Percentiles rank a stretch among this genome's conserved stretches.
Conservation (phyloP, 2,329 filamentous ascomycete species). For the Sphaerulina populicola region DNA sequence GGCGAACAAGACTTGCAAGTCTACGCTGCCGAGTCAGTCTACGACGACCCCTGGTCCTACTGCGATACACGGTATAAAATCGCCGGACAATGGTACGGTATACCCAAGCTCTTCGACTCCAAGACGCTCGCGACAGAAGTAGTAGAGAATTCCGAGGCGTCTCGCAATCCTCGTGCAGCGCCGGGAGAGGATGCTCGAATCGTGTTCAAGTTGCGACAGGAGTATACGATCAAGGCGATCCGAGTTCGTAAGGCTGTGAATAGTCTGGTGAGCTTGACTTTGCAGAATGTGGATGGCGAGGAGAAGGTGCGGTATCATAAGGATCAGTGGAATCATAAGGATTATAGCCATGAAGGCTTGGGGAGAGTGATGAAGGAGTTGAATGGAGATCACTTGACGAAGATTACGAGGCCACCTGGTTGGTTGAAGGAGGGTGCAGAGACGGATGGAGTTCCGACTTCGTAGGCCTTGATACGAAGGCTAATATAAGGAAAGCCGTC, state of each 20-base stretch:
- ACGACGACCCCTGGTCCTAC: constrained; percentile 43
- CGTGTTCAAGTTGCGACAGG: constrained; percentile 44
- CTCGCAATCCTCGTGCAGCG: neutral
- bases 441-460: neutral
- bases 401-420: constrained; percentile 1
- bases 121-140: constrained; percentile 15
- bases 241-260: constrained; percentile 36
- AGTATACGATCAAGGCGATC: constrained; percentile 39
- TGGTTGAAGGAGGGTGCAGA: constrained; percentile 5
- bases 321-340: constrained; percentile 45
- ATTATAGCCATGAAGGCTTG: constrained; percentile 42
- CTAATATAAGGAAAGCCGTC: too few species aligned
- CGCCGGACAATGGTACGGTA: constrained; percentile 45
- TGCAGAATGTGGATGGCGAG: constrained; percentile 25
- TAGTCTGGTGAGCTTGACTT: constrained; percentile 35
- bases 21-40: constrained; percentile 41
- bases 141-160: neutral
- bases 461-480: neutral
- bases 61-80: constrained; percentile 46
- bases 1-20: constrained; percentile 43
- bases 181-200: constrained; percentile 35
- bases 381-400: constrained; percentile 33
- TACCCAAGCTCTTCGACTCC: constrained; percentile 16
- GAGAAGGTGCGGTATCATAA: constrained; percentile 43
- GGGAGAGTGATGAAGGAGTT: constrained; percentile 44